Evolutionary conservation across 2,329 filamentous ascomycete species (phyloP).

Genomic region (Pyrenophora seminiperda): DNA sequence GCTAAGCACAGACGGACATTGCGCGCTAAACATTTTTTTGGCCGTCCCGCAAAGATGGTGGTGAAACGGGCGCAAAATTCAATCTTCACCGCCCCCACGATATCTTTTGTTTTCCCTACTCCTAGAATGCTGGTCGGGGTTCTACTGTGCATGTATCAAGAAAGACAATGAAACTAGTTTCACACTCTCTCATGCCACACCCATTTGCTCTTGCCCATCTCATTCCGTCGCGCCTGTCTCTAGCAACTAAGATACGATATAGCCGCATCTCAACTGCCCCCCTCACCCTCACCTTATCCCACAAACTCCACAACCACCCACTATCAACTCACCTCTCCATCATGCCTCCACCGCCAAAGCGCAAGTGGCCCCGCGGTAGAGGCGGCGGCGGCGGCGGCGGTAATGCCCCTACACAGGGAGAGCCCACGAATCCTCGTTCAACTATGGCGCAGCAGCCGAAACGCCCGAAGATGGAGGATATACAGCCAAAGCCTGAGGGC

Average conservation of each 20-base stretch:
- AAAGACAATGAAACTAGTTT: constrained; percentile 34
- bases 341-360: constrained; percentile 34
- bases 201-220: constrained; percentile 25
- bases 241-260: constrained; percentile 27
- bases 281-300: constrained; percentile 21
- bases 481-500: constrained; percentile 7
- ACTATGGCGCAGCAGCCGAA: constrained; percentile 30
- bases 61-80: neutral
- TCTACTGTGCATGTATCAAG: constrained; percentile 29
- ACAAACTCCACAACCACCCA: constrained; percentile 16
- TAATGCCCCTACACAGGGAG: constrained; percentile 9
- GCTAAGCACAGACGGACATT: constrained; percentile 14
- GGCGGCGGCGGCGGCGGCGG: constrained; percentile 14
- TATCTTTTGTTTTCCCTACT: constrained; percentile 8
- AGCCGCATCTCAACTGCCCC: constrained; percentile 17
- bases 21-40: constrained; percentile 14
- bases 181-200: constrained; percentile 26
- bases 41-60: constrained; percentile 3
- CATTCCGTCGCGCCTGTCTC: constrained; percentile 20
- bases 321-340: constrained; percentile 5
- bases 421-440: constrained; percentile 18
- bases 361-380: constrained; percentile 31
- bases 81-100: constrained; percentile 5
- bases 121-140: constrained; percentile 13
- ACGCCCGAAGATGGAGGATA: constrained; percentile 26